phyloP scores from a whole-genome alignment of 2,329 filamentous ascomycete genomes.

The Pseudocercospora fijiensis region DNA sequence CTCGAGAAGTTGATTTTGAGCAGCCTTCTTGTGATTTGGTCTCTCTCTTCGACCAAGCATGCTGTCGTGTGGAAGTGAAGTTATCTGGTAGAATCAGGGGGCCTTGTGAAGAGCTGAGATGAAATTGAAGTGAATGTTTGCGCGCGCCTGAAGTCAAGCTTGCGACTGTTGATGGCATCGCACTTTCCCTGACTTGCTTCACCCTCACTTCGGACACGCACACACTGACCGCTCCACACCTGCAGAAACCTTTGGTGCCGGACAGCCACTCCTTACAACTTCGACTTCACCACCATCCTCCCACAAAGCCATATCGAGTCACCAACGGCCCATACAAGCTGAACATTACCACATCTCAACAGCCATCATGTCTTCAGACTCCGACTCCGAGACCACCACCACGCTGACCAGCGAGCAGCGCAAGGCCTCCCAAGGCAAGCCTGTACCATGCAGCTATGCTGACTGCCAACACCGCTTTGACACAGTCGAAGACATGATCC shows the following conservation, averaged over 20 bases:
- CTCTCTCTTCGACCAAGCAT: background rate
- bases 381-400: background rate
- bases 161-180: background rate
- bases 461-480: constrained; percentile 50
- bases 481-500: constrained; percentile 47
- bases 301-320: background rate
- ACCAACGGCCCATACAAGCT: background rate
- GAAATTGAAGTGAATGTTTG: background rate
- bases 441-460: constrained; percentile 45
- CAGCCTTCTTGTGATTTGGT: background rate
- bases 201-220: background rate
- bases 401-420: background rate
- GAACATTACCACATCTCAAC: background rate
- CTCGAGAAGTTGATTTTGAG: background rate
- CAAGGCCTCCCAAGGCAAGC: background rate
- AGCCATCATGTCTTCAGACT: background rate
- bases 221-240: background rate
- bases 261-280: too few relatives aligned
- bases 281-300: background rate
- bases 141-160: background rate
- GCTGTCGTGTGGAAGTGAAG: background rate
- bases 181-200: background rate
- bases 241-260: background rate
- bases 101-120: background rate
- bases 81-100: background rate